Percentiles rank a stretch among this genome's conserved stretches.
Conservation (phyloP, 768 basidiomycete genomes). For the Lactifluus echinatus region DNA sequence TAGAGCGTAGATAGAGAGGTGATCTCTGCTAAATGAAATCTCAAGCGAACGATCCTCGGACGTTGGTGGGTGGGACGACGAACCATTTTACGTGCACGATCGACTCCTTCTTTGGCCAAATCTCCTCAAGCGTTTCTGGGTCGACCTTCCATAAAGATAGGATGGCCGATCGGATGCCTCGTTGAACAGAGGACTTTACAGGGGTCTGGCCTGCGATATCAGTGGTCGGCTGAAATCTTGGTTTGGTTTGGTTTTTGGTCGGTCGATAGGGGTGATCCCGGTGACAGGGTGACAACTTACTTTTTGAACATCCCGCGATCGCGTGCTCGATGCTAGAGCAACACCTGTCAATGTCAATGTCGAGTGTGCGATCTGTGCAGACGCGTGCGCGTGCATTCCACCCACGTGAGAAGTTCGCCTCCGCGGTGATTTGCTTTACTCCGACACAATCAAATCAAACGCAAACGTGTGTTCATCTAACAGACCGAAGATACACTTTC, state of each 20-base stretch:
- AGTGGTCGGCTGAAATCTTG: slow-evolving; percentile 64
- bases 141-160: slow-evolving; percentile 80
- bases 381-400: not conserved
- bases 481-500: slow-evolving; percentile 22
- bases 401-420: slow-evolving; percentile 1
- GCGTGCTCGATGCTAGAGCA: too few relatives aligned
- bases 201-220: slow-evolving; percentile 88
- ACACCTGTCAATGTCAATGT: not conserved
- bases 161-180: slow-evolving; percentile 72
- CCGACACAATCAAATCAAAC: not conserved
- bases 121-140: slow-evolving; percentile 72
- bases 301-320: slow-evolving; percentile 64
- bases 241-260: not conserved
- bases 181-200: slow-evolving; percentile 88
- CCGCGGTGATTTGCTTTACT: too few relatives aligned
- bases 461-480: not conserved
- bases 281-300: slow-evolving; percentile 30
- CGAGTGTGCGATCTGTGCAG: slow-evolving; percentile 2
- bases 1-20: slow-evolving; percentile 87
- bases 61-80: slow-evolving; percentile 29
- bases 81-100: slow-evolving; percentile 93
- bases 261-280: not conserved
- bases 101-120: slow-evolving; percentile 99
- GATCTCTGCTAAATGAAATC: slow-evolving; percentile 88
- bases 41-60: too few relatives aligned